These are phyloP conservation scores for Kalmusia sp. DNA, from an alignment of 2,329 filamentous ascomycete genomes.

Conservation along the genomic window DNA sequence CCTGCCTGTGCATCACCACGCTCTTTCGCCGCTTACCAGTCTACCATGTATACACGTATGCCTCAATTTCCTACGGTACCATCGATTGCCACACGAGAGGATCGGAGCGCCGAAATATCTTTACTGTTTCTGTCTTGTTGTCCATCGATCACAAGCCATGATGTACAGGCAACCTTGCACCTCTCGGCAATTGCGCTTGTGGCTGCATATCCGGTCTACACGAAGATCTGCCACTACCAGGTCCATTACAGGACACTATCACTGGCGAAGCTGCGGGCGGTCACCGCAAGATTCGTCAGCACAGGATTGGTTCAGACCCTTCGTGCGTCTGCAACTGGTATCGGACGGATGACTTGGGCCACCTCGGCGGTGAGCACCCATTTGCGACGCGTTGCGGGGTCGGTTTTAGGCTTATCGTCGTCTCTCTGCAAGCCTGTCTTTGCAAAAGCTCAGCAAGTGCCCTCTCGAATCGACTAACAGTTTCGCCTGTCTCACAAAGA, in stretches of 20 bases:
- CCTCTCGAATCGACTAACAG: neutral
- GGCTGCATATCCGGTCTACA: too few relatives aligned
- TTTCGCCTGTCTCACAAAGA: neutral
- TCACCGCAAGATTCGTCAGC: neutral
- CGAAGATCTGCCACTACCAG: too few relatives aligned
- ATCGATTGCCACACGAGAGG: too few relatives aligned
- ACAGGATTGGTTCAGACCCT: neutral
- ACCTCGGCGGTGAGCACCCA: neutral
- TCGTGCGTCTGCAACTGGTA: neutral
- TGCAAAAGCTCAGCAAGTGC: conserved; percentile 3
- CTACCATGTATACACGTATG: too few relatives aligned
- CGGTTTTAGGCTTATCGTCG: conserved; percentile 3
- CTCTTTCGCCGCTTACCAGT: too few relatives aligned
- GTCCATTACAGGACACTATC: neutral
- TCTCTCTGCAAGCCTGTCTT: neutral
- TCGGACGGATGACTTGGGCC: neutral
- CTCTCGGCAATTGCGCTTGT: too few relatives aligned
- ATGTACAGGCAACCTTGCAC: too few relatives aligned
- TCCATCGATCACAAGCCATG: too few relatives aligned
- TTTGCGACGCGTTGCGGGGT: neutral
- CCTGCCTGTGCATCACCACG: neutral
- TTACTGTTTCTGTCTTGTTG: too few relatives aligned
- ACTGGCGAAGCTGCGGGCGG: neutral
- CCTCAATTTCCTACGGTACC: too few relatives aligned
- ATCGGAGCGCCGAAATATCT: too few relatives aligned